These are phyloP conservation scores for Postia placenta DNA, from an alignment of 768 basidiomycete genomes.

Conservation along the genomic window DNA sequence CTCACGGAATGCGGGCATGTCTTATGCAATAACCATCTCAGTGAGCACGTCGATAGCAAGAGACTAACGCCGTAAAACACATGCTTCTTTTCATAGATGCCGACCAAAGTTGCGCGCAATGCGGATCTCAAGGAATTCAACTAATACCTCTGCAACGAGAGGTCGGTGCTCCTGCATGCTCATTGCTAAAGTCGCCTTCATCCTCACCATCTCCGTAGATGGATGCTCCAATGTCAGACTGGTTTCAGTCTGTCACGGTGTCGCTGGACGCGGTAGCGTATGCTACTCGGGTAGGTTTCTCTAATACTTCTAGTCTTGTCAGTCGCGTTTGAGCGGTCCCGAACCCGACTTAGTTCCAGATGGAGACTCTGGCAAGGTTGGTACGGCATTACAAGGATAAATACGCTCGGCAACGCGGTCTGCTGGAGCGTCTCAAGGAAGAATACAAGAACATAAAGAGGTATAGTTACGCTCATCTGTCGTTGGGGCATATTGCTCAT, in stretches of 20 bases:
- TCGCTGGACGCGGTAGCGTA: constrained; percentile 59
- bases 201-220: constrained; percentile 37
- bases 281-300: constrained; percentile 52
- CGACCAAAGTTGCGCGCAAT: constrained; percentile 71
- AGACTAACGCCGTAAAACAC: background rate
- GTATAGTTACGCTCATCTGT: constrained; percentile 19
- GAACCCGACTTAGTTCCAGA: constrained; percentile 57
- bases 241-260: constrained; percentile 64
- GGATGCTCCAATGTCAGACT: constrained; percentile 75
- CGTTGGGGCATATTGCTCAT: background rate
- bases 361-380: constrained; percentile 65
- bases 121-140: constrained; percentile 57
- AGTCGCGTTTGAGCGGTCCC: background rate
- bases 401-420: constrained; percentile 46
- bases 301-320: background rate
- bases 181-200: background rate
- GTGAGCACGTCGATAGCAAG: constrained; percentile 33
- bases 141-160: constrained; percentile 69
- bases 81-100: constrained; percentile 38
- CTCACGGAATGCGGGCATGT: constrained; percentile 86
- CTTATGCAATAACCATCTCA: constrained; percentile 80
- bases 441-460: constrained; percentile 47
- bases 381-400: constrained; percentile 58
- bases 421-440: constrained; percentile 47
- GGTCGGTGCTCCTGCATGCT: constrained; percentile 32